Conservation (phyloP, 352 stramenopile species). For the Phytophthora capsici region DNA sequence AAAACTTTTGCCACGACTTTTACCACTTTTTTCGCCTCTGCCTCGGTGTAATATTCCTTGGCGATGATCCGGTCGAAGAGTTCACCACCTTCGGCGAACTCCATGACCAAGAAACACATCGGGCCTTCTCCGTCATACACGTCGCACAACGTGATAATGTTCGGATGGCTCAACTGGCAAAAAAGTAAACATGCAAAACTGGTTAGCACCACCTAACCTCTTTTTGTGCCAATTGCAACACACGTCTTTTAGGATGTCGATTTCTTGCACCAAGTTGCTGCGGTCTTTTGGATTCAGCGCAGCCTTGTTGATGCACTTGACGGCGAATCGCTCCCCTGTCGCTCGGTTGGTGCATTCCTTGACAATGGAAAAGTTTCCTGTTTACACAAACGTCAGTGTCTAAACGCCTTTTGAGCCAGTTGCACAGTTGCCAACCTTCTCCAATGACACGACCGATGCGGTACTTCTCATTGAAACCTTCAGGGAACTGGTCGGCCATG, state of each 20-base stretch:
- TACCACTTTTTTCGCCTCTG: constrained; percentile 86
- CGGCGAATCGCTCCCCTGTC: constrained; percentile 63
- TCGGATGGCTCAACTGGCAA: constrained; percentile 73
- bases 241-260: constrained; percentile 82
- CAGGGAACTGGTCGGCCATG: constrained; percentile 65
- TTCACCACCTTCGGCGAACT: constrained; percentile 88
- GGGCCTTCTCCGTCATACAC: constrained; percentile 77
- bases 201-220: neutral
- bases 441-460: constrained; percentile 79
- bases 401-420: neutral
- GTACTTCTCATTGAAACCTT: constrained; percentile 78
- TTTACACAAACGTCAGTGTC: neutral
- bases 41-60: constrained; percentile 93
- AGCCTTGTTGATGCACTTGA: constrained; percentile 89
- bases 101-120: constrained; percentile 92
- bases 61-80: constrained; percentile 94
- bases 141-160: constrained; percentile 90
- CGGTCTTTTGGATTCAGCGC: constrained; percentile 82
- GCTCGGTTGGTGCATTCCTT: constrained; percentile 69
- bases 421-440: constrained; percentile 43
- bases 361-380: constrained; percentile 88
- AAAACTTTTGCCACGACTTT: constrained; percentile 88
- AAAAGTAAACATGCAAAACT: constrained; percentile 15
- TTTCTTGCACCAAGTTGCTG: constrained; percentile 82
- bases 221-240: neutral